Evolutionary conservation across 1,139 yeast genomes (phyloP), one percentile per base, ranked within the genome.

Genomic region (Saccharomycopsis crataegensis): DNA sequence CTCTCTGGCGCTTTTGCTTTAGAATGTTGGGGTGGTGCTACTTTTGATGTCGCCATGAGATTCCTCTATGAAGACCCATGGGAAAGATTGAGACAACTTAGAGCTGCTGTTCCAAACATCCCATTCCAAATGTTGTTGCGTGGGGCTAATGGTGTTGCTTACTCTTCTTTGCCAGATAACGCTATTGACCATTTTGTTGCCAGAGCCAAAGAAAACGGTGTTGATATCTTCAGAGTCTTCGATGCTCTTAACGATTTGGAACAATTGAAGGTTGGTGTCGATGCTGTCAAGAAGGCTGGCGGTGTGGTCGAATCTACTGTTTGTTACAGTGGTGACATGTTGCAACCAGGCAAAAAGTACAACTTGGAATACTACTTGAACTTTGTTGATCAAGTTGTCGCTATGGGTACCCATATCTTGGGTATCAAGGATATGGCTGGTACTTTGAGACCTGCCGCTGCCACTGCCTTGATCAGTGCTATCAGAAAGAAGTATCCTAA

Each of bases 21-120:
- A 55, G 99, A 93, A 75, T 93, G 98, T 76, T 93, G 99, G 99
- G 99, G 99, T 73, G 99, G 99, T 72, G 99, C 99, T 55, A 93
- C 99, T 38, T 93, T 93, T 66, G 99, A 93, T 68, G 99, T 93
- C 54, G 87, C 96, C 58, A 91, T 93, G 98, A 82, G 99, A 72
- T 94, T 94, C 78, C 78, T 93, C 65, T 91, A 91, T 70, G 99
- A 93, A 76, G 97, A 91, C 69, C 99, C 99, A 62, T 93, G 99
- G 99, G 96, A 80, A 57, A 83, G 99, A 72, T 79, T 93, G 68
- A 83, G 96, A 71, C 78, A 82, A 70, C 76, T 93, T 69, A 82
- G 99, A 72, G 79, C 79, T 64, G 79, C 86, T 57, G 99, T 94
- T 57, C 99, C 99, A 66, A 94, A 93, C 74, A 90, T 93, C 67